phyloP scores from a whole-genome alignment of 495 filamentous ascomycete genomes.

The Elaphomyces granulatus region DNA sequence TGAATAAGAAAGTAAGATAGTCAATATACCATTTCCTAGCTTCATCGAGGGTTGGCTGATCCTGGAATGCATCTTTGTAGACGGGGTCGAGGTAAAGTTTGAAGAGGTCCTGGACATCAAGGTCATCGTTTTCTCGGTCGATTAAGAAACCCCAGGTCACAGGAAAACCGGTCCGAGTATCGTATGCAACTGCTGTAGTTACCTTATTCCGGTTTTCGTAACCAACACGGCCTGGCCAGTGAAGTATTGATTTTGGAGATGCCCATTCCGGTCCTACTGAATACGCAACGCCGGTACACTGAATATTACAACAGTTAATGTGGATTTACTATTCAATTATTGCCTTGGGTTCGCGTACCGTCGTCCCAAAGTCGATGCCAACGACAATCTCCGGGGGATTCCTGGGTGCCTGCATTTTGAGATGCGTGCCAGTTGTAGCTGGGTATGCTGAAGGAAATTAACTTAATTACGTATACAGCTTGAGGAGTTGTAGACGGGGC shows the following conservation, averaged over 20 bases:
- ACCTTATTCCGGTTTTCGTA: constrained; percentile 46
- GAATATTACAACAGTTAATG: constrained; percentile 4
- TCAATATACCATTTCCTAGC: constrained; percentile 42
- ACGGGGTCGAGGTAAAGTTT: constrained; percentile 43
- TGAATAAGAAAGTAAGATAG: constrained; percentile 39
- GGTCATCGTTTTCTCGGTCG: constrained; percentile 28
- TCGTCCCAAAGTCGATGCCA: constrained; percentile 49
- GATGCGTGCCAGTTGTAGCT: no score
- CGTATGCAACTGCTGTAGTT: constrained; percentile 40
- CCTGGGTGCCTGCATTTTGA: no score
- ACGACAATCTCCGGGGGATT: constrained; percentile 38
- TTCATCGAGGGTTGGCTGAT: constrained; percentile 19
- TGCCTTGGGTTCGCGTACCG: no score
- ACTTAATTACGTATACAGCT: no score
- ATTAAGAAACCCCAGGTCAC: constrained; percentile 45
- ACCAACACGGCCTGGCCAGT: constrained; percentile 42
- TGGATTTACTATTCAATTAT: constrained; percentile 8
- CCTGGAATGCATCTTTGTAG: constrained; percentile 20
- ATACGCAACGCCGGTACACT: constrained; percentile 40
- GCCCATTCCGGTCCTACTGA: constrained; percentile 28
- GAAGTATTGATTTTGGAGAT: constrained; percentile 39
- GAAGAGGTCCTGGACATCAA: constrained; percentile 40
- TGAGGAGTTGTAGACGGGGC: no score
- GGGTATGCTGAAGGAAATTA: no score
- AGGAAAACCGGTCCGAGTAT: constrained; percentile 20